Base-by-base conservation (phyloP, 352 stramenopile genomes). In the Phytophthora multivora region DNA sequence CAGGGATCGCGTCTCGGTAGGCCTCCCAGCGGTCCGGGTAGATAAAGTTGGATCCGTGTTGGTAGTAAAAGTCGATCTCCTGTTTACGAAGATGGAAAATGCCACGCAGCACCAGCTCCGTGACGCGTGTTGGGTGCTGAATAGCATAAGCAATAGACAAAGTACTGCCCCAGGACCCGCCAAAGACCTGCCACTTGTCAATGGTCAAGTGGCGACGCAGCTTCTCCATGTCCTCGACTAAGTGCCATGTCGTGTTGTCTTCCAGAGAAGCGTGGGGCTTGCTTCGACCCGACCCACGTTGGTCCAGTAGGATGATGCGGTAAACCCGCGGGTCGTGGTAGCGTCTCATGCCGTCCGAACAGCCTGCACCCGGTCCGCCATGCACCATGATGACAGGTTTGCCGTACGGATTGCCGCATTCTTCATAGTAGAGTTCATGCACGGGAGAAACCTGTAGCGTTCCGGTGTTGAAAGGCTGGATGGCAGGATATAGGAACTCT, bases 51-150 rank as follows among this genome's bases (percentile, higher is more conserved):
- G 89, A 84, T 4, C 88, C 91, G 42, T 80, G 72, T 69, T 96
- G 83, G 60, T 98, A 98, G 62, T 98, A 89, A 72, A 97, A 98
- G 66, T 98, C 82, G 49, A 98, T 91, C 68, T 98, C 94, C 25
- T 87, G 71, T 41, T 90, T 78, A 48, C 92, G 88, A 38, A 98
- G 77, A 11, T 96, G 72, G 69, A 97, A 99, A 30, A 99, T 93
- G 16, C 94, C 96, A 11, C 95, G 79, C 31, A 98, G 73, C 19
- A 99, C 83, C 47, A 99, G 77, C 51, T 91, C 80, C n/a, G 74
- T 79, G 31, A 98, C 84, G 9, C 66, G 68, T 9, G 66, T 69
- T 2, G 96, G 91, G 80, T 98, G 91, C 30, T 57, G 85, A 54
- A 95, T 86, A 28, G 95, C 92, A 71, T 99, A 99, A 23, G 94